A percentile compares a stretch with the other conserved stretches of the same genome.
phyloP scores from a whole-genome alignment of 495 filamentous ascomycete genomes.

The Aspergillus mulundensis region DNA sequence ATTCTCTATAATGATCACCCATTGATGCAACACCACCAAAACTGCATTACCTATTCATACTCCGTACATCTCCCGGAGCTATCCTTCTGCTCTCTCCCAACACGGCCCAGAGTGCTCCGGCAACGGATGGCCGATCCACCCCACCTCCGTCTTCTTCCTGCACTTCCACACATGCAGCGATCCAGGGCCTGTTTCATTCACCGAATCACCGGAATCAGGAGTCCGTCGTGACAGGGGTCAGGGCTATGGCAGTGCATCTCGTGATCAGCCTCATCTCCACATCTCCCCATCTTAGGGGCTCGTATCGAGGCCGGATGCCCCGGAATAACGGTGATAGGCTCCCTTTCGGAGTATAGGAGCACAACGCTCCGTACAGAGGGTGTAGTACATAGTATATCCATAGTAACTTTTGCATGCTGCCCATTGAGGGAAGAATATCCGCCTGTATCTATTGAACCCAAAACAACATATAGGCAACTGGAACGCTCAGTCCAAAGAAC shows the following conservation, averaged over 20 bases:
- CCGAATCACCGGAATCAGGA: constrained; percentile 19
- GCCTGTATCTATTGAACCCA: constrained; percentile 2
- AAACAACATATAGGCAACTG: not conserved
- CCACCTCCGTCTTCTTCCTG: constrained; percentile 13
- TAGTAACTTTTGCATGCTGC: not conserved
- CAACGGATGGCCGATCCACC: constrained; percentile 25
- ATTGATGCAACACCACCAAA: not conserved
- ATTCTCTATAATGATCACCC: too few relatives aligned
- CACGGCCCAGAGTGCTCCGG: constrained; percentile 41
- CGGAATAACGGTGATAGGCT: not conserved
- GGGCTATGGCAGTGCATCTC: not conserved
- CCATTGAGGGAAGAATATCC: constrained; percentile 4
- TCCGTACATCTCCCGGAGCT: constrained; percentile 10
- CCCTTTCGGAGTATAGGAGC: not conserved
- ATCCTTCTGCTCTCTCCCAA: not conserved
- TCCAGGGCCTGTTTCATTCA: constrained; percentile 13
- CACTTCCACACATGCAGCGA: constrained; percentile 19
- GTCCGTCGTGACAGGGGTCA: not conserved
- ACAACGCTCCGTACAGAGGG: not conserved
- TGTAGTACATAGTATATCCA: not conserved
- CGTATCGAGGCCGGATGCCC: not conserved
- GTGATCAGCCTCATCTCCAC: constrained; percentile 7
- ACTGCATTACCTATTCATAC: not conserved
- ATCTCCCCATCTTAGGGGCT: not conserved
- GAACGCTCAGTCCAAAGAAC: not conserved